Evolutionary conservation across 768 basidiomycete species (phyloP).

Genomic region (Symmetrospora coprosmae): DNA sequence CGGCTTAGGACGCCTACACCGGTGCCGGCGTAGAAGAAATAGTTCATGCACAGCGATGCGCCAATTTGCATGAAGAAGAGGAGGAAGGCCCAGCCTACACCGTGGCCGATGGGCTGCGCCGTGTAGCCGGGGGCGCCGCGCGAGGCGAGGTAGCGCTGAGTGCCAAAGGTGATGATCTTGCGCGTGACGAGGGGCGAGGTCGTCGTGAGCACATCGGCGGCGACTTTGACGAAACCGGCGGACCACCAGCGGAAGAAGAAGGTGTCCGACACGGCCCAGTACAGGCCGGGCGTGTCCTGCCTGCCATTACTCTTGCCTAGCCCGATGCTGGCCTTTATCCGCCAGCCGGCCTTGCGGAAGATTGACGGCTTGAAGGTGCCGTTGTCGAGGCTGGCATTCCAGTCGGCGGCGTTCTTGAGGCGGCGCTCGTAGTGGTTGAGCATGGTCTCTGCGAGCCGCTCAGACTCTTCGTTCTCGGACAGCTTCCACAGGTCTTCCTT

Average conservation of each 20-base stretch:
- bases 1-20: constrained; percentile 63
- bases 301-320: constrained; percentile 43
- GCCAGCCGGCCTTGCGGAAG: constrained; percentile 46
- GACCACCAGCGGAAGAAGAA: constrained; percentile 68
- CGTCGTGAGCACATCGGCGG: constrained; percentile 59
- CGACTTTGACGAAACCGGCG: constrained; percentile 50
- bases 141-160: constrained; percentile 48
- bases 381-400: constrained; percentile 54
- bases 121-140: constrained; percentile 37
- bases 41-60: constrained; percentile 52
- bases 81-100: constrained; percentile 51
- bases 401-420: constrained; percentile 46
- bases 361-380: constrained; percentile 50
- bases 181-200: constrained; percentile 66
- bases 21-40: constrained; percentile 71
- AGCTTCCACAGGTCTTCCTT: constrained; percentile 63
- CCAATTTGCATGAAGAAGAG: constrained; percentile 57
- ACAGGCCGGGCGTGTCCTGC: constrained; percentile 34
- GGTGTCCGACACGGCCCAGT: constrained; percentile 60
- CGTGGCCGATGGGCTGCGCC: constrained; percentile 42
- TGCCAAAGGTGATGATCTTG: constrained; percentile 57
- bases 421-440: constrained; percentile 48
- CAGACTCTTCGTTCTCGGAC: constrained; percentile 44
- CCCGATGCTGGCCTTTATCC: constrained; percentile 46
- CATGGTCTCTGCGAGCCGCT: constrained; percentile 44